Conservation (phyloP, 371 early-diverging fungal genomes). For the Cokeromyces recurvatus region DNA sequence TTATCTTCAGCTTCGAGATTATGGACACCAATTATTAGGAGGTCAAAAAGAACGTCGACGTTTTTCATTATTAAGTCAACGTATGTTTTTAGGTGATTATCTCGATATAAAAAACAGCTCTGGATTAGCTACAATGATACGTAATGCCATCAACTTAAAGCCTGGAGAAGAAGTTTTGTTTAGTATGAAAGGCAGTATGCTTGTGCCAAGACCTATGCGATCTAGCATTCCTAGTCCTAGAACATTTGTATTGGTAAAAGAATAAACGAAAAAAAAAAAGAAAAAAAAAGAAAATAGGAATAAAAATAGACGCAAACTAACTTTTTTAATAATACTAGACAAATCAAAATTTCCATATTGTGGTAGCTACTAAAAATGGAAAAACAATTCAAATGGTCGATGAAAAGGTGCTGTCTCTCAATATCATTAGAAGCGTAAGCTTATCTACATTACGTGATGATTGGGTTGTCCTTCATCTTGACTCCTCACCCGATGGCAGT, state of each 20-base stretch:
- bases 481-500: conserved; percentile 55
- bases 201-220: conserved; percentile 76
- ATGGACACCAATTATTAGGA: conserved; percentile 88
- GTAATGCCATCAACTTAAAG: conserved; percentile 56
- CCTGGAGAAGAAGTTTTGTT: conserved; percentile 61
- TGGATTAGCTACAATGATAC: conserved; percentile 61
- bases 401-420: conserved; percentile 50
- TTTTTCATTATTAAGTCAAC: conserved; percentile 76
- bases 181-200: conserved; percentile 58
- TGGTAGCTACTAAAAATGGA: conserved; percentile 49
- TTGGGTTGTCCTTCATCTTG: conserved; percentile 74
- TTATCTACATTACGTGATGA: conserved; percentile 73
- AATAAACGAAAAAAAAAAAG: too few relatives aligned
- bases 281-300: too few relatives aligned
- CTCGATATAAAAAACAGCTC: conserved; percentile 66
- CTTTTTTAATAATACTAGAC: conserved; percentile 34
- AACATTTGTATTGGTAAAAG: conserved; percentile 60
- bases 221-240: conserved; percentile 78
- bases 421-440: conserved; percentile 45
- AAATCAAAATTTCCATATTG: conserved; percentile 48
- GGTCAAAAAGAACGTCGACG: conserved; percentile 89
- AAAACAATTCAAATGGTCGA: conserved; percentile 48
- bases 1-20: conserved; percentile 86
- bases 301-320: too few relatives aligned
- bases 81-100: conserved; percentile 92